A percentile compares a stretch with the other conserved stretches of the same genome.
These are phyloP conservation scores for Firmiana major DNA, from an alignment of 345 rosid species.

Conservation along the genomic window DNA sequence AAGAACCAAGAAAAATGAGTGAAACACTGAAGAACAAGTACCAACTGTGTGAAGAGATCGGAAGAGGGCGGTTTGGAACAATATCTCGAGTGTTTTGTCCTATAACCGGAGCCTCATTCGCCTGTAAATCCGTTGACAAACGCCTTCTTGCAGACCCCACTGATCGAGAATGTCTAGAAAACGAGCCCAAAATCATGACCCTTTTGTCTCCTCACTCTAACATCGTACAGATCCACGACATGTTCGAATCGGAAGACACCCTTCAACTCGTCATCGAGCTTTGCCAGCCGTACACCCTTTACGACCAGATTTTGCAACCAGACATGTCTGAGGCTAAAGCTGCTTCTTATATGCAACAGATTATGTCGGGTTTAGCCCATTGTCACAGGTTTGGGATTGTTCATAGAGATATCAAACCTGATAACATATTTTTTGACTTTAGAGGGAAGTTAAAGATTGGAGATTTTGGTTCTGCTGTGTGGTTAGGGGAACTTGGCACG, in stretches of 20 bases:
- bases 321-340: constrained; percentile 43
- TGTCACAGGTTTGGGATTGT: constrained; percentile 63
- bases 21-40: constrained; percentile 41
- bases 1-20: constrained; percentile 10
- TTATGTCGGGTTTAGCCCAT: constrained; percentile 58
- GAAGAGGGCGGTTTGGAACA: constrained; percentile 68
- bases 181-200: constrained; percentile 69
- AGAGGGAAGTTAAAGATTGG: constrained; percentile 40
- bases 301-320: constrained; percentile 37
- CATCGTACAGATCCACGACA: constrained; percentile 47
- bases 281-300: constrained; percentile 53
- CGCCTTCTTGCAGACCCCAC: constrained; percentile 48
- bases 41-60: constrained; percentile 66
- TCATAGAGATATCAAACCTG: constrained; percentile 80
- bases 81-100: constrained; percentile 59
- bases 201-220: constrained; percentile 60
- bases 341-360: constrained; percentile 36
- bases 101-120: constrained; percentile 41
- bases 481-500: constrained; percentile 31
- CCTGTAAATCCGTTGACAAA: constrained; percentile 69
- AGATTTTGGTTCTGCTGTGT: constrained; percentile 73
- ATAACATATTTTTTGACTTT: constrained; percentile 56
- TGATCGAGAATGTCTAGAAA: constrained; percentile 62
- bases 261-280: constrained; percentile 60
- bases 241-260: constrained; percentile 51